These are phyloP conservation scores for Beauveria sp. DNA, from an alignment of 2,329 filamentous ascomycete genomes.

Conservation along the genomic window DNA sequence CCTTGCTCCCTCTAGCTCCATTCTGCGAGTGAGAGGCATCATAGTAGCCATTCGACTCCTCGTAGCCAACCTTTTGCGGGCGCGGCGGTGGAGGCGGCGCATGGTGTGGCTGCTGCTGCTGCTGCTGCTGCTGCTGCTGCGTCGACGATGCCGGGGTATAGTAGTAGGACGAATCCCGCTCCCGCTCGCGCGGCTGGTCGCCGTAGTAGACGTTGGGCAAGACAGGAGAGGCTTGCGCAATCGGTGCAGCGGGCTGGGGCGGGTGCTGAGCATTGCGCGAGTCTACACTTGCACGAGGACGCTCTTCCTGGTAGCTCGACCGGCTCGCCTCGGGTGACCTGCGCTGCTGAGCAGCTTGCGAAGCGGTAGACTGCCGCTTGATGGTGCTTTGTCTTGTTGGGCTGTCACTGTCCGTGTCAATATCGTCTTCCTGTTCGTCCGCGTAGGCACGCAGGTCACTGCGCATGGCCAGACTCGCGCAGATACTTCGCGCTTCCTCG, in stretches of 20 bases:
- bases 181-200: slow-evolving; percentile 19
- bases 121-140: slow-evolving; percentile 3
- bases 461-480: slow-evolving; percentile 43
- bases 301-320: slow-evolving; percentile 19
- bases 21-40: slow-evolving; percentile 20
- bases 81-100: slow-evolving; percentile 30
- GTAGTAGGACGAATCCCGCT: slow-evolving; percentile 21
- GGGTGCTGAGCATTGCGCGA: slow-evolving; percentile 14
- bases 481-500: slow-evolving; percentile 23
- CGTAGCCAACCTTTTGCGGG: slow-evolving; percentile 29
- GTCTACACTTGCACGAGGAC: not conserved
- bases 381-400: slow-evolving; percentile 12
- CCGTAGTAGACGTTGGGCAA: not conserved
- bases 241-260: slow-evolving; percentile 14
- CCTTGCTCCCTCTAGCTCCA: not conserved
- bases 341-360: slow-evolving; percentile 8
- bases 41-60: slow-evolving; percentile 27
- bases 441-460: slow-evolving; percentile 38
- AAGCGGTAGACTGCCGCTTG: slow-evolving; percentile 3
- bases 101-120: slow-evolving; percentile 14
- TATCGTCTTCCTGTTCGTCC: slow-evolving; percentile 28
- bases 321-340: slow-evolving; percentile 16
- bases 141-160: slow-evolving; percentile 17
- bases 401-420: slow-evolving; percentile 24
- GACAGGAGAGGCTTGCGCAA: not conserved